Percentiles rank a stretch among this genome's conserved stretches.
These are phyloP conservation scores for Clavispora fructus DNA, from an alignment of 805 yeast genomes.

Conservation along the genomic window DNA sequence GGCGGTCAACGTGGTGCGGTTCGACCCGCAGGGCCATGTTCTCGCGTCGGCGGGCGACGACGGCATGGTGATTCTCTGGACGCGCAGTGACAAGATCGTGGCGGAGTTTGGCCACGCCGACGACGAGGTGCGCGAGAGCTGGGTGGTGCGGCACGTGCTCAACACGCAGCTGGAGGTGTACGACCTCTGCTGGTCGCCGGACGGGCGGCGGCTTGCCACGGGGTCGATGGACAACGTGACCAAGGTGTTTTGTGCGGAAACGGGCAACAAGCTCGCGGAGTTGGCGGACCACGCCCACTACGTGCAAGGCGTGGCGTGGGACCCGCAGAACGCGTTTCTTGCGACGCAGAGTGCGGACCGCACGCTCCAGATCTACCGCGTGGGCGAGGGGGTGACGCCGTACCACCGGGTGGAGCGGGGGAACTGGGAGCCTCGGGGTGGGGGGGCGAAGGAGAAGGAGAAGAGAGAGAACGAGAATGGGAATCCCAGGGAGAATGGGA, in stretches of 20 bases:
- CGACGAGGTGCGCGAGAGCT: slow-evolving; percentile 62
- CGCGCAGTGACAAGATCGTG: slow-evolving; percentile 45
- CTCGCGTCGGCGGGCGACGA: slow-evolving; percentile 95
- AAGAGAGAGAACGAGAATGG: too few species aligned
- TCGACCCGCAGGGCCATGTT: slow-evolving; percentile 60
- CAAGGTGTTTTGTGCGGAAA: slow-evolving; percentile 55
- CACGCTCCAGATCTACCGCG: slow-evolving; percentile 60
- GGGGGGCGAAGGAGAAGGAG: too few species aligned
- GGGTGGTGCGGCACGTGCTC: slow-evolving; percentile 61
- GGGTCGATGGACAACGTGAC: slow-evolving; percentile 90
- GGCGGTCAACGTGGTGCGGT: slow-evolving; percentile 88
- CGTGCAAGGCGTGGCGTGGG: slow-evolving; percentile 97
- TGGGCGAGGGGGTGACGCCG: slow-evolving; percentile 26
- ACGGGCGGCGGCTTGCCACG: slow-evolving; percentile 65
- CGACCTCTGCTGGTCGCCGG: slow-evolving; percentile 92
- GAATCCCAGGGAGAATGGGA: too few species aligned
- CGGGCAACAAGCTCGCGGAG: slow-evolving; percentile 54
- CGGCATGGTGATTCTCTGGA: slow-evolving; percentile 84
- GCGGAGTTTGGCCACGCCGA: slow-evolving; percentile 55
- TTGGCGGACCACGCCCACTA: slow-evolving; percentile 77
- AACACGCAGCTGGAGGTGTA: slow-evolving; percentile 73
- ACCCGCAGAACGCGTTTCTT: slow-evolving; percentile 70
- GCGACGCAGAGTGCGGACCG: slow-evolving; percentile 92
- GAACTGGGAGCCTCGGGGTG: not conserved
- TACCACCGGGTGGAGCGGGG: slow-evolving; percentile 27